A percentile compares a stretch with the other conserved stretches of the same genome.
These are phyloP conservation scores for Leccinellum albellum DNA, from an alignment of 768 basidiomycete species.

Conservation along the genomic window DNA sequence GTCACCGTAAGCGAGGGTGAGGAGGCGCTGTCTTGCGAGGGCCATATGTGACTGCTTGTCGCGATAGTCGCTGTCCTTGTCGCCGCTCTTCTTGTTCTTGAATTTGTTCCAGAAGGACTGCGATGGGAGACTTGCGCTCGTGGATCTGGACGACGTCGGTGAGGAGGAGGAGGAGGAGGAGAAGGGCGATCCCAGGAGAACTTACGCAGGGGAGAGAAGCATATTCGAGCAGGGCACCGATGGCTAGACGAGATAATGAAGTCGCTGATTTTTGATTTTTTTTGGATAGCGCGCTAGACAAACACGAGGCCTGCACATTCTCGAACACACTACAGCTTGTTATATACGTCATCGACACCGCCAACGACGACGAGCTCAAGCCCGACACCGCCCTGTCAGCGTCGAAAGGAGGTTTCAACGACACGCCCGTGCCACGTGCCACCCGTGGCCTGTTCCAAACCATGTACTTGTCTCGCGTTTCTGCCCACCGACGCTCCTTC, in stretches of 20 bases:
- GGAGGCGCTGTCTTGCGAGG: constrained; percentile 66
- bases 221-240: constrained; percentile 38
- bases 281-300: constrained; percentile 28
- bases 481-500: constrained; percentile 31
- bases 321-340: neutral
- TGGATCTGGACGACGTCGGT: constrained; percentile 50
- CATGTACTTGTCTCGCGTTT: neutral
- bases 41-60: constrained; percentile 59
- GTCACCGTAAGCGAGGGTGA: constrained; percentile 79
- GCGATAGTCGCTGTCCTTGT: constrained; percentile 62
- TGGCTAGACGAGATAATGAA: constrained; percentile 22
- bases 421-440: constrained; percentile 2
- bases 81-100: constrained; percentile 53
- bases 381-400: constrained; percentile 9
- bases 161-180: constrained; percentile 10
- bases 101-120: constrained; percentile 60
- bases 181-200: constrained; percentile 7
- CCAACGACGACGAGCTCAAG: neutral
- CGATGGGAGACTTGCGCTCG: constrained; percentile 55
- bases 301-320: constrained; percentile 51
- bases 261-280: constrained; percentile 16
- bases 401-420: neutral
- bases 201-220: constrained; percentile 82
- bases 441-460: neutral
- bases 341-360: neutral